Percentiles rank a stretch among this genome's conserved stretches.
These are phyloP conservation scores for Tephrocybe sp. DNA, from an alignment of 768 basidiomycete species.

Conservation along the genomic window DNA sequence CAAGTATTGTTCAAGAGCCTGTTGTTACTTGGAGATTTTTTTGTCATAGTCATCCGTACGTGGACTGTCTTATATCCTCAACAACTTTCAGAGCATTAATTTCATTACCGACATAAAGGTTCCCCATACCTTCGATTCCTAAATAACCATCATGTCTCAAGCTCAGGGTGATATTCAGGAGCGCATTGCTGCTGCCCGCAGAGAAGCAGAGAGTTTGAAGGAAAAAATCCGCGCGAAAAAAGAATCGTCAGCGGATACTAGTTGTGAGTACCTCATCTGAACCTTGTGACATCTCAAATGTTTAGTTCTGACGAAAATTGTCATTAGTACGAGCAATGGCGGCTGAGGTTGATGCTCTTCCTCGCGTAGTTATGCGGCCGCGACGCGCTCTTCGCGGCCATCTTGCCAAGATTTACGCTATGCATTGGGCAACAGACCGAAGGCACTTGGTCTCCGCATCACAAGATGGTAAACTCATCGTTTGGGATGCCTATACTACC, in stretches of 20 bases:
- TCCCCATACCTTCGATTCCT: neutral
- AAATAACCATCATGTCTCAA: slow-evolving; percentile 60
- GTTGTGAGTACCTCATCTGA: slow-evolving; percentile 57
- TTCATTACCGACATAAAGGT: neutral
- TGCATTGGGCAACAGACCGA: slow-evolving; percentile 99
- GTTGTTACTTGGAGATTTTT: neutral
- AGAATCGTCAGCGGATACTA: slow-evolving; percentile 97
- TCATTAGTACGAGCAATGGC: slow-evolving; percentile 94
- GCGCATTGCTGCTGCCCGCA: slow-evolving; percentile 91
- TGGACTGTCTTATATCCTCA: slow-evolving; percentile 2
- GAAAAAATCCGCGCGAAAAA: slow-evolving; percentile 97
- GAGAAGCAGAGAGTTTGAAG: slow-evolving; percentile 96
- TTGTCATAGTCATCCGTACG: slow-evolving; percentile 11
- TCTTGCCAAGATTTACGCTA: slow-evolving; percentile 98
- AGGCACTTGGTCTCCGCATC: slow-evolving; percentile 99
- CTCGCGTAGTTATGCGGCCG: slow-evolving; percentile 95
- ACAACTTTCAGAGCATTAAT: neutral
- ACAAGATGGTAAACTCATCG: slow-evolving; percentile 98
- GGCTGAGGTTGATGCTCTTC: slow-evolving; percentile 91
- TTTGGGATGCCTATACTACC: slow-evolving; percentile 99
- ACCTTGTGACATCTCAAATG: slow-evolving; percentile 3
- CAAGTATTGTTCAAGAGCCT: neutral
- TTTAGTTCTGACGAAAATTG: slow-evolving; percentile 14
- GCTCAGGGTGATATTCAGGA: slow-evolving; percentile 83
- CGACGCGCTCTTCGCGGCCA: slow-evolving; percentile 95